These are phyloP conservation scores for Hortiboletus campestris DNA, from an alignment of 768 basidiomycete genomes.

Conservation along the genomic window DNA sequence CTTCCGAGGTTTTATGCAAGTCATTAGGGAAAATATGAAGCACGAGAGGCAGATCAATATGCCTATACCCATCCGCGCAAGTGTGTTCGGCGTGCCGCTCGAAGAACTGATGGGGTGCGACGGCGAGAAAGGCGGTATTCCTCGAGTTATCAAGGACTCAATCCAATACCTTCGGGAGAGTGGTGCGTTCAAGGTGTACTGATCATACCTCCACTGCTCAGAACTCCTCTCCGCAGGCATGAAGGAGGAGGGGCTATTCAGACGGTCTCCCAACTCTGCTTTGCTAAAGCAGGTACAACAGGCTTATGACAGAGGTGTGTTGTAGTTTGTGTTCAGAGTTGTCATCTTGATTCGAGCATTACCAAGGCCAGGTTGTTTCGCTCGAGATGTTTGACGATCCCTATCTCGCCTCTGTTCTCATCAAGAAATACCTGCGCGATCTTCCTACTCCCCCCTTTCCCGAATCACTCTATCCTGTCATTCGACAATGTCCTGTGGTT, in stretches of 20 bases:
- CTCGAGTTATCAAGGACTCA: conserved; percentile 74
- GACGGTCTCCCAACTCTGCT: conserved; percentile 73
- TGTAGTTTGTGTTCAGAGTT: background rate
- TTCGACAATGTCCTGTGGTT: conserved; percentile 65
- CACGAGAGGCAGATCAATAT: conserved; percentile 68
- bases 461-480: conserved; percentile 60
- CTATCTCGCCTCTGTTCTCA: conserved; percentile 76
- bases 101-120: conserved; percentile 82
- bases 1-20: background rate
- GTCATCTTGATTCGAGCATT: conserved; percentile 6
- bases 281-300: conserved; percentile 73
- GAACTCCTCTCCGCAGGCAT: conserved; percentile 37
- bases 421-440: conserved; percentile 85
- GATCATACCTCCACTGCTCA: background rate
- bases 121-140: conserved; percentile 81
- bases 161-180: conserved; percentile 68
- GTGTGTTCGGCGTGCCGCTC: conserved; percentile 75
- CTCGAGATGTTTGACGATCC: conserved; percentile 74
- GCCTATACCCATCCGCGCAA: conserved; percentile 59
- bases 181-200: conserved; percentile 28
- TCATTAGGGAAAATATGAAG: conserved; percentile 70
- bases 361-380: conserved; percentile 71
- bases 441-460: conserved; percentile 78
- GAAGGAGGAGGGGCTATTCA: conserved; percentile 76
- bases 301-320: conserved; percentile 76